Percentiles rank a stretch among this genome's conserved stretches.
Conservation (phyloP, 1,284 basidiomycete genomes). For the Macrocybe sp. region DNA sequence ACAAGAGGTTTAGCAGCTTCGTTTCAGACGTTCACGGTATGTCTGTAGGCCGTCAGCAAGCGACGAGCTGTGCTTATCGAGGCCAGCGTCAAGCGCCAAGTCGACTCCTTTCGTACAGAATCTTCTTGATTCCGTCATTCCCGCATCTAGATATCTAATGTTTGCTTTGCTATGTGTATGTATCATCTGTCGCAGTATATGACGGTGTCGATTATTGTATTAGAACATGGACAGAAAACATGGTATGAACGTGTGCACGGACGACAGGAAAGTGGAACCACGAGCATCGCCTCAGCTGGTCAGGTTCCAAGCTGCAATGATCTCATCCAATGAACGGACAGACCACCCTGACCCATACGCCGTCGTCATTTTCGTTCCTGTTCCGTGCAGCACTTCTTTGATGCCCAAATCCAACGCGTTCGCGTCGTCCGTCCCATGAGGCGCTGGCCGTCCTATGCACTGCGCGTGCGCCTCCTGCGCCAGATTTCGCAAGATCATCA, state of each 20-base stretch:
- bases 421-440: slow-evolving; percentile 47
- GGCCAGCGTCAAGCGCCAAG: slow-evolving; percentile 26
- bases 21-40: not conserved
- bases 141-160: no score
- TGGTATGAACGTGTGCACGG: not conserved
- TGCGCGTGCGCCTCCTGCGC: slow-evolving; percentile 55
- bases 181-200: no score
- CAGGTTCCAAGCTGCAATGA: slow-evolving; percentile 50
- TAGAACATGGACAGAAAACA: not conserved
- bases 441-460: slow-evolving; percentile 41
- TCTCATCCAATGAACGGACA: slow-evolving; percentile 55
- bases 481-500: slow-evolving; percentile 51
- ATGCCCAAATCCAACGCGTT: slow-evolving; percentile 53
- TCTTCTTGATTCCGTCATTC: not conserved
- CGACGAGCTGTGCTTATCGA: slow-evolving; percentile 28
- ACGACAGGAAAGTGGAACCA: not conserved
- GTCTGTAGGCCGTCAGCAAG: slow-evolving; percentile 25
- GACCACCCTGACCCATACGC: slow-evolving; percentile 66
- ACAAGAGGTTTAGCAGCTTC: not conserved
- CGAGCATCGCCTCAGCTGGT: not conserved
- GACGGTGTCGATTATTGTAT: no score
- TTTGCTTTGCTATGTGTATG: no score
- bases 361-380: slow-evolving; percentile 64
- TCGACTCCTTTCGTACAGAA: slow-evolving; percentile 25
- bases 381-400: slow-evolving; percentile 60